Evolutionary conservation across 2,329 filamentous ascomycete genomes (phyloP).

Genomic region (Phaeoacremonium minimum): DNA sequence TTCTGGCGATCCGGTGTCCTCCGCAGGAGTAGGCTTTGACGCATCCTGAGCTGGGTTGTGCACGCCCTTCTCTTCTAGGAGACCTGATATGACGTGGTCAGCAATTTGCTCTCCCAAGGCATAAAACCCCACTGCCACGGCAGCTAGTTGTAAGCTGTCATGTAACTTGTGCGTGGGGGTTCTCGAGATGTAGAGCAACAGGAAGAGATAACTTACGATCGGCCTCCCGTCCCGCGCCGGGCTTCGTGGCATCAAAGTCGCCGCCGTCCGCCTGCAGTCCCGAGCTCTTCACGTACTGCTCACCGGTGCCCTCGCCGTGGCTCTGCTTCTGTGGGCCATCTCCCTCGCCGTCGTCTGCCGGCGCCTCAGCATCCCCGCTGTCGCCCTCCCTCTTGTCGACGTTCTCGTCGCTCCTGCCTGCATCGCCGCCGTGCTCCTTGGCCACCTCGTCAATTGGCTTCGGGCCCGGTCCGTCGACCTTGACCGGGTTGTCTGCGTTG

Average conservation of each 20-base stretch:
- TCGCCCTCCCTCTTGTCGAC: background rate
- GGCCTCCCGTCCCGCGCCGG: constrained; percentile 63
- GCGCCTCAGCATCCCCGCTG: constrained; percentile 11
- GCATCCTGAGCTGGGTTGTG: constrained; percentile 18
- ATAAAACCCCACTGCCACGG: background rate
- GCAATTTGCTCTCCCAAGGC: too few species aligned
- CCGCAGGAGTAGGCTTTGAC: constrained; percentile 11
- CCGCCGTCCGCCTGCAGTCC: constrained; percentile 62
- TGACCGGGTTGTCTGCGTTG: constrained; percentile 22
- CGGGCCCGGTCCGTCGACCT: constrained; percentile 36
- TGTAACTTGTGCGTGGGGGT: background rate
- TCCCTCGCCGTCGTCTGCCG: constrained; percentile 13
- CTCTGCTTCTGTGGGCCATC: constrained; percentile 22
- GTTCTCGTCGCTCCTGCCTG: constrained; percentile 11
- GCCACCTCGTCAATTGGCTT: constrained; percentile 34
- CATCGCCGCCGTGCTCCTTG: constrained; percentile 22
- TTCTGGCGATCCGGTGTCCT: constrained; percentile 15
- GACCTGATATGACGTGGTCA: constrained; percentile 30
- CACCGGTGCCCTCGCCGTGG: constrained; percentile 44
- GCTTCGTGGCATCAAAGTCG: constrained; percentile 59
- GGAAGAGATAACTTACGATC: constrained; percentile 45
- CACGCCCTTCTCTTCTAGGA: constrained; percentile 50
- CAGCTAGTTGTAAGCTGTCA: background rate
- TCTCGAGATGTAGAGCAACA: background rate
- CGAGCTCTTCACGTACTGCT: constrained; percentile 51